Conservation (phyloP, 139 green algal genomes). For the Chlamydomonas applanata region DNA sequence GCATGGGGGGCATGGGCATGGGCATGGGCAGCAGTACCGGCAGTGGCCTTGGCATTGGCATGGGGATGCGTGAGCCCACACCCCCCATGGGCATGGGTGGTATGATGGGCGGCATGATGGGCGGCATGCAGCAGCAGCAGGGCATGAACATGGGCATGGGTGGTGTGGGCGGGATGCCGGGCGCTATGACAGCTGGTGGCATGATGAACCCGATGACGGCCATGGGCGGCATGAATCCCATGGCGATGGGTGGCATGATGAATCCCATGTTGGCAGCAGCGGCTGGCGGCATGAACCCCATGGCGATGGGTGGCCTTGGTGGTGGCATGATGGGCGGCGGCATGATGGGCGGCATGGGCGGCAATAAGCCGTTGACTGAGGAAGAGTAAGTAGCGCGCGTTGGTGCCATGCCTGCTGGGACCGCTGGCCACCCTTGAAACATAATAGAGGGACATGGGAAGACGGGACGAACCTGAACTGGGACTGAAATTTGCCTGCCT, state of each 20-base stretch:
- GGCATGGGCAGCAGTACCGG: not conserved
- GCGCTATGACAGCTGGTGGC: conserved; percentile 9
- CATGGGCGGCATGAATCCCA: conserved; percentile 7
- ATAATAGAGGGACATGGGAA: too few species aligned
- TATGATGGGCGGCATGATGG: conserved; percentile 13
- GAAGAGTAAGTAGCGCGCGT: conserved; percentile 19
- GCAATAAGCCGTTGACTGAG: conserved; percentile 22
- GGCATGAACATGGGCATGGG: conserved; percentile 12
- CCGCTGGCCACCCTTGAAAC: too few species aligned
- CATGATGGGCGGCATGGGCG: conserved; percentile 17
- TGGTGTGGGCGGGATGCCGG: not conserved
- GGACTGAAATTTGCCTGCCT: too few species aligned
- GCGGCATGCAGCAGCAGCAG: not conserved
- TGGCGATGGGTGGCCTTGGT: not conserved
- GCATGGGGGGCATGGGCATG: not conserved
- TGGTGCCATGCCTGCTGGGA: too few species aligned
- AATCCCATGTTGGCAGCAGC: conserved; percentile 1
- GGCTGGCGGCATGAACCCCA: not conserved
- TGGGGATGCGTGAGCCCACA: not conserved
- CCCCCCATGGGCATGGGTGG: conserved; percentile 4
- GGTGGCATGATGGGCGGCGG: not conserved
- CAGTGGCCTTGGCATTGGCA: not conserved
- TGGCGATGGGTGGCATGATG: conserved; percentile 10
- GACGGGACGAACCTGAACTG: too few species aligned
- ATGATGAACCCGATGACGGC: not conserved